phyloP scores from a whole-genome alignment of 371 early-diverging fungal genomes.

The Mortierella sp. region DNA sequence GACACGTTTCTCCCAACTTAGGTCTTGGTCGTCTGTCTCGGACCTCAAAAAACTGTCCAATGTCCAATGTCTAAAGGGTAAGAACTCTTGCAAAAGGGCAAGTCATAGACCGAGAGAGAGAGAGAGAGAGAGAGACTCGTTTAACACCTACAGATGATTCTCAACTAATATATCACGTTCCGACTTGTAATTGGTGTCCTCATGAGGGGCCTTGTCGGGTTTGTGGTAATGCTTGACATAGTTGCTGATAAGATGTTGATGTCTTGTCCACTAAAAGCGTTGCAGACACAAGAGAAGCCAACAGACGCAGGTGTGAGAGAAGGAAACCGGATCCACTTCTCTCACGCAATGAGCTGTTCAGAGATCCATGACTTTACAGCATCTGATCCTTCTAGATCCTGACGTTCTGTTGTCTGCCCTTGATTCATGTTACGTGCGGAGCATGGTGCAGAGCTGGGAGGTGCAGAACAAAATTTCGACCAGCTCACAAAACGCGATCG shows the following conservation, averaged over 20 bases:
- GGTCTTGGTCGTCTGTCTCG: conserved; percentile 59
- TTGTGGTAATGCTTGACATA: conserved; percentile 27
- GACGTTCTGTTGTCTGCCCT: conserved; percentile 10
- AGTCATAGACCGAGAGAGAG: background rate
- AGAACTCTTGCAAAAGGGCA: conserved; percentile 25
- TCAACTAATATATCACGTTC: conserved; percentile 69
- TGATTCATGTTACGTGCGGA: too few species aligned
- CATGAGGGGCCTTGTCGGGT: background rate
- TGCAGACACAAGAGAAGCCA: background rate
- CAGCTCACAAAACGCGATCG: too few species aligned
- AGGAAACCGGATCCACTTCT: conserved; percentile 4
- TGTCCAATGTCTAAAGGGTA: background rate
- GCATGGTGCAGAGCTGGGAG: too few species aligned
- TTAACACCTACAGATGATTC: conserved; percentile 65
- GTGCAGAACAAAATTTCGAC: too few species aligned
- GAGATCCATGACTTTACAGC: conserved; percentile 13
- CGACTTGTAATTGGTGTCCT: conserved; percentile 39
- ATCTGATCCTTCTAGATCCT: conserved; percentile 25
- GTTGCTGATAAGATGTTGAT: conserved; percentile 26
- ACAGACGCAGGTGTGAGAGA: too few species aligned
- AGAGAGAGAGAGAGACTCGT: background rate
- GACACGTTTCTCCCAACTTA: conserved; percentile 80
- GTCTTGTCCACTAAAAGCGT: conserved; percentile 25
- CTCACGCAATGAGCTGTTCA: background rate
- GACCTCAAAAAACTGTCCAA: conserved; percentile 60